Evolutionary conservation across 2,329 filamentous ascomycete genomes (phyloP).

Genomic region (Epichloe hybrida): DNA sequence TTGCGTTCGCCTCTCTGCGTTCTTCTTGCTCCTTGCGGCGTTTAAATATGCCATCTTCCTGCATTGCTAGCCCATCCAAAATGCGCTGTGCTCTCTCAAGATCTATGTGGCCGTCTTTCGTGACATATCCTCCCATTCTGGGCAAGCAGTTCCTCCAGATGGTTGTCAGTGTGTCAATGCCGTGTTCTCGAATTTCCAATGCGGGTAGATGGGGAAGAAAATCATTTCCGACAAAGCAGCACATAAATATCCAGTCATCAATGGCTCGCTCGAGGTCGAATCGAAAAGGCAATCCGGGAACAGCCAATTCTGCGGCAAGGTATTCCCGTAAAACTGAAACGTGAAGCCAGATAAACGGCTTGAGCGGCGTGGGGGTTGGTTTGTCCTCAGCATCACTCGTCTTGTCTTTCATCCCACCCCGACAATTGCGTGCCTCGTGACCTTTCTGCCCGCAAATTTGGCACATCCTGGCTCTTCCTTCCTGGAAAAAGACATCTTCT

Average conservation of each 20-base stretch:
- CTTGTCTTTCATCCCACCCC: conserved; percentile 65
- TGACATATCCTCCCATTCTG: conserved; percentile 87
- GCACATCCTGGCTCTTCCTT: conserved; percentile 70
- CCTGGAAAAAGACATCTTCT: conserved; percentile 92
- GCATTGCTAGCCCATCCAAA: conserved; percentile 72
- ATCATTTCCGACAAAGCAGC: conserved; percentile 97
- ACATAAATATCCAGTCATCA: conserved; percentile 99
- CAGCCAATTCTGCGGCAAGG: conserved; percentile 74
- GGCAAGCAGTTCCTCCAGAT: conserved; percentile 93
- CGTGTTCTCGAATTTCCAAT: conserved; percentile 90
- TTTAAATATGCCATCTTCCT: conserved; percentile 88
- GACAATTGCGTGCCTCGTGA: conserved; percentile 78
- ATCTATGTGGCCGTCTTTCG: conserved; percentile 86
- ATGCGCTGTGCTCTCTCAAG: conserved; percentile 79
- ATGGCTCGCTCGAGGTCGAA: conserved; percentile 91
- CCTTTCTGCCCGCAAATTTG: conserved; percentile 84
- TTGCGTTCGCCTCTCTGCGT: conserved; percentile 63
- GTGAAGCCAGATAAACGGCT: conserved; percentile 98
- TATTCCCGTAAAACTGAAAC: conserved; percentile 88
- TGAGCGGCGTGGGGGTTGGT: conserved; percentile 52
- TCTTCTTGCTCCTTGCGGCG: conserved; percentile 79
- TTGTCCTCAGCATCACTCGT: conserved; percentile 73
- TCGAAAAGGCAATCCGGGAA: conserved; percentile 69
- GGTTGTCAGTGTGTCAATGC: conserved; percentile 90
- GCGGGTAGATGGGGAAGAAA: conserved; percentile 96